phyloP scores from a whole-genome alignment of 306 rosid genomes.

The Boehmeria nivea region DNA sequence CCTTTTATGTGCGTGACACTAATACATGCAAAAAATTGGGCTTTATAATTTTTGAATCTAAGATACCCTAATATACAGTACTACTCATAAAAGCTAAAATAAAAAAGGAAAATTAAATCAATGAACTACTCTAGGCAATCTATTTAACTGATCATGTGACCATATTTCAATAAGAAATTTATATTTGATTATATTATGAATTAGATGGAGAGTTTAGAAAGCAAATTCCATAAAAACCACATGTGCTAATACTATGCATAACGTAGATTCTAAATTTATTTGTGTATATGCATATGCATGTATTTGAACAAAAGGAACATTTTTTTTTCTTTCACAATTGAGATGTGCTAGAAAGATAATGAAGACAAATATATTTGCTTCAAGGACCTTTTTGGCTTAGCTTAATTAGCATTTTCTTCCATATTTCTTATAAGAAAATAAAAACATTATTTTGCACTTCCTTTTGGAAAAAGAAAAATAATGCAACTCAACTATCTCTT shows the following conservation, averaged over 20 bases:
- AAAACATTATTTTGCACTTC: not conserved
- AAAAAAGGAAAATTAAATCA: too few relatives aligned
- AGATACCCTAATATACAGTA: too few relatives aligned
- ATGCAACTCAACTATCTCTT: not conserved
- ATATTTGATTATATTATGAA: too few relatives aligned
- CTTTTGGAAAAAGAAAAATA: not conserved
- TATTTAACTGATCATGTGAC: too few relatives aligned
- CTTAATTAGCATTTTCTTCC: not conserved
- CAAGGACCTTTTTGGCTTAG: not conserved
- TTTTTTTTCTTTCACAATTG: not conserved
- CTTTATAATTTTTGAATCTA: too few relatives aligned
- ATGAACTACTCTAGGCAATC: too few relatives aligned
- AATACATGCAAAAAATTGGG: not conserved
- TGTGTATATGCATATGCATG: too few relatives aligned
- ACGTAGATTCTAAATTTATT: not conserved
- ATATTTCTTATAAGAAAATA: not conserved
- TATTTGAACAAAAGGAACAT: conserved; percentile 2
- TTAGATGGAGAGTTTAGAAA: too few relatives aligned
- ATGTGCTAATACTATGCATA: not conserved
- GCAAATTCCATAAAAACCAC: not conserved
- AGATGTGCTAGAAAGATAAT: not conserved
- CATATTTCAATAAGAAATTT: too few relatives aligned
- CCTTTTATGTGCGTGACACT: not conserved
- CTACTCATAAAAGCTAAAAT: too few relatives aligned
- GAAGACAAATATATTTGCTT: not conserved